Percentiles rank a stretch among this genome's conserved stretches.
Conservation (phyloP, 2,329 filamentous ascomycete genomes). For the Botryotinia calthae region DNA sequence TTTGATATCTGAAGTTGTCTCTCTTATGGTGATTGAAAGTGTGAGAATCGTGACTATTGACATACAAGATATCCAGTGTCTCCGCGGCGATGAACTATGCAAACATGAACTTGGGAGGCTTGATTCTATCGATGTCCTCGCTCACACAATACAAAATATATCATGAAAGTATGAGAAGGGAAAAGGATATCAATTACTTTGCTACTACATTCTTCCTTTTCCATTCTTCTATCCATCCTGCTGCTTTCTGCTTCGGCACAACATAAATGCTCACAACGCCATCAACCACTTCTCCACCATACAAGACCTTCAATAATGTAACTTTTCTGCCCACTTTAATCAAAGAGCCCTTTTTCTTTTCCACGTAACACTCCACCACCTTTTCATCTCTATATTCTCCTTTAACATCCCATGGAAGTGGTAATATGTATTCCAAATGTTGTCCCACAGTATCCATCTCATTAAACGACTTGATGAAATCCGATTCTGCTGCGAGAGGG, state of each 20-base stretch:
- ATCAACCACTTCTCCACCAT: conserved; percentile 79
- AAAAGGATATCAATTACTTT: not conserved
- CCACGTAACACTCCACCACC: conserved; percentile 89
- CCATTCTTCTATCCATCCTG: conserved; percentile 78
- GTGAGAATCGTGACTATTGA: not conserved
- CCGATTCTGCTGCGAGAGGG: conserved; percentile 74
- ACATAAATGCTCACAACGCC: conserved; percentile 80
- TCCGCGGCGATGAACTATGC: too few relatives aligned
- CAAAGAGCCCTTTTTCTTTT: conserved; percentile 74
- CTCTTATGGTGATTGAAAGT: not conserved
- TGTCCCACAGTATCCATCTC: conserved; percentile 74
- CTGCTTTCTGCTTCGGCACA: conserved; percentile 67
- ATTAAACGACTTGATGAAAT: conserved; percentile 84
- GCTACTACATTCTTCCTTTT: conserved; percentile 65
- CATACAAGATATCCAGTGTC: too few relatives aligned
- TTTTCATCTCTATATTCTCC: conserved; percentile 61
- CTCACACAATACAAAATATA: not conserved
- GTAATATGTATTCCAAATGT: conserved; percentile 83
- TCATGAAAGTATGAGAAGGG: not conserved
- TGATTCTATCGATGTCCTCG: not conserved
- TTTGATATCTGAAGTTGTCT: not conserved
- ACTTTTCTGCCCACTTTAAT: conserved; percentile 90
- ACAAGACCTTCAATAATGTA: conserved; percentile 69
- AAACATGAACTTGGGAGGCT: not conserved
- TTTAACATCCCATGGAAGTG: conserved; percentile 77